Evolutionary conservation across 2,329 filamentous ascomycete species (phyloP).

Genomic region (Dactylellina cionopaga): DNA sequence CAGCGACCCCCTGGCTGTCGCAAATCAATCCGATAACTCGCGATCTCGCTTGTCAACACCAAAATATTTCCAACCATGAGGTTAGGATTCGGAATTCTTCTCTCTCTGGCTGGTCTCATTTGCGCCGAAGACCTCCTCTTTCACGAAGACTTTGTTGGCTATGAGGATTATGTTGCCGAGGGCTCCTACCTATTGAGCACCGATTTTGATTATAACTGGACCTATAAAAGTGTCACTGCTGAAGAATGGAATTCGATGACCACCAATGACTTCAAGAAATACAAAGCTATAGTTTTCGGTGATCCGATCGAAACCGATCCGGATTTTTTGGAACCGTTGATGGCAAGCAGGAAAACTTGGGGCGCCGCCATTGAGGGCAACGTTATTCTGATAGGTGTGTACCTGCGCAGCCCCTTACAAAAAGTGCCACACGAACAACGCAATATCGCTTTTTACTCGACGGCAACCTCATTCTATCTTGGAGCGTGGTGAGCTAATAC

Average conservation of each 20-base stretch:
- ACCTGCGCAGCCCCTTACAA: background rate
- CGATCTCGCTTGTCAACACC: background rate
- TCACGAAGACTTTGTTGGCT: constrained; percentile 23
- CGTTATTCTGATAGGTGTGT: constrained; percentile 61
- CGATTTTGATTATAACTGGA: constrained; percentile 45
- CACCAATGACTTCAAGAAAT: constrained; percentile 62
- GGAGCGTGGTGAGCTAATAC: too few relatives aligned
- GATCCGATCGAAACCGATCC: constrained; percentile 61
- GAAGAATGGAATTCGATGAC: constrained; percentile 61
- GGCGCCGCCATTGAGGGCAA: constrained; percentile 62
- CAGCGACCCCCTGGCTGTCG: background rate
- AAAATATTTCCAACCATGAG: constrained; percentile 9
- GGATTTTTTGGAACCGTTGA: constrained; percentile 50
- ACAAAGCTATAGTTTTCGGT: constrained; percentile 63
- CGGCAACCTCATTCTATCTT: too few relatives aligned
- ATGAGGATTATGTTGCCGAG: constrained; percentile 34
- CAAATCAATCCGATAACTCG: too few relatives aligned
- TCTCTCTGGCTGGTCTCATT: constrained; percentile 2
- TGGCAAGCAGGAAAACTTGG: constrained; percentile 61
- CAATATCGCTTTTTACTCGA: too few relatives aligned
- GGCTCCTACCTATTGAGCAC: background rate
- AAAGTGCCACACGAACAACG: too few relatives aligned
- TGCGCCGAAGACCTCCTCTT: constrained; percentile 38
- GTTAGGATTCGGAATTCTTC: constrained; percentile 1
- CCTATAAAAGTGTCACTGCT: constrained; percentile 55